Evolutionary conservation across 1,284 basidiomycete species (phyloP).

Genomic region (Trametes versicolor): DNA sequence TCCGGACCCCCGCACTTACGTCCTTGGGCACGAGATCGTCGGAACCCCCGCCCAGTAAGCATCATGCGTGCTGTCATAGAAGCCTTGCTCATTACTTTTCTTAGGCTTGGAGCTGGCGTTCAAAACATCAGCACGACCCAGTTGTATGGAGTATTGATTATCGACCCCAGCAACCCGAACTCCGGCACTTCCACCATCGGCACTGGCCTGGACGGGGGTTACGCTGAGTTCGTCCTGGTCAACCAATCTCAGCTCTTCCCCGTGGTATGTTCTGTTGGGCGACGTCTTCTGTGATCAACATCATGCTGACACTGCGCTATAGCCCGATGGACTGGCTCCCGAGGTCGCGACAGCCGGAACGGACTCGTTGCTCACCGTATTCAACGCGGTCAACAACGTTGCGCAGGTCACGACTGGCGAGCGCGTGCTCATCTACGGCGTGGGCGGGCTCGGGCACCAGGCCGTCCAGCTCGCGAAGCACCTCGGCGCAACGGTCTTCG

Average conservation of each 20-base stretch:
- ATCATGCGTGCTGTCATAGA: not conserved
- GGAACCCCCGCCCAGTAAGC: constrained; percentile 22
- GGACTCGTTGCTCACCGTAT: constrained; percentile 41
- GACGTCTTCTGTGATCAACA: too few relatives aligned
- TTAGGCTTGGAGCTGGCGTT: constrained; percentile 20
- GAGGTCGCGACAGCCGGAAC: constrained; percentile 39
- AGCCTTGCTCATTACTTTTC: not conserved
- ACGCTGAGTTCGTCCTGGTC: constrained; percentile 26
- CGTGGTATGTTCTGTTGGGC: constrained; percentile 8
- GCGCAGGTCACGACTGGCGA: constrained; percentile 30
- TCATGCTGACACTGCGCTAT: not conserved
- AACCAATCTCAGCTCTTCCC: constrained; percentile 19
- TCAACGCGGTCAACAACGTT: constrained; percentile 38
- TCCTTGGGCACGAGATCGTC: constrained; percentile 27
- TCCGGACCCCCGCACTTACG: constrained; percentile 23
- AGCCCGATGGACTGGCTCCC: constrained; percentile 38
- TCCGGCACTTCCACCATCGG: constrained; percentile 14
- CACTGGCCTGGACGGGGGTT: constrained; percentile 27
- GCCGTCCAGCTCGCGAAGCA: constrained; percentile 26
- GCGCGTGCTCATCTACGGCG: constrained; percentile 26
- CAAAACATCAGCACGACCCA: constrained; percentile 12
- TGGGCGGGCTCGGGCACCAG: constrained; percentile 28
- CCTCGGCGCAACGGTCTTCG: constrained; percentile 26
- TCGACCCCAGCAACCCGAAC: constrained; percentile 10
- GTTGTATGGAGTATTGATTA: constrained; percentile 20